A percentile compares a stretch with the other conserved stretches of the same genome.
Evolutionary conservation across 345 rosid species (phyloP).

Genomic region (Stellera chamaejasme): DNA sequence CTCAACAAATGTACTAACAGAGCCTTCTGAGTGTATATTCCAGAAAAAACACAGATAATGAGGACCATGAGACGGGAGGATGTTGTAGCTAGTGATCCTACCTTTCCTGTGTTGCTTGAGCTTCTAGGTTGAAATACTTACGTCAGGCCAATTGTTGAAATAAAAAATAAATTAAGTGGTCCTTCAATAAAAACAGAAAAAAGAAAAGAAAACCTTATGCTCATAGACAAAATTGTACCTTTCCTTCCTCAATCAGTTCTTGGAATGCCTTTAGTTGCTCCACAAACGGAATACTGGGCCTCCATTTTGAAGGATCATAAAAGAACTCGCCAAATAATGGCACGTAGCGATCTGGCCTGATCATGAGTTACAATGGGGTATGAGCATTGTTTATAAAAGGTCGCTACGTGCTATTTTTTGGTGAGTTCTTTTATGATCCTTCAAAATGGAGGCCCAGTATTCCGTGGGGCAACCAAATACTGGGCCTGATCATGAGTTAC

Average conservation of each 20-base stretch:
- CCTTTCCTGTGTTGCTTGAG: not conserved
- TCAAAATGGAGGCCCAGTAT: constrained; percentile 78
- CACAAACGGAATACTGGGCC: constrained; percentile 61
- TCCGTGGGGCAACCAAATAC: constrained; percentile 78
- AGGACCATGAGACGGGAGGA: no score
- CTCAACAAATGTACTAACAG: no score
- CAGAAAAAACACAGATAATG: no score
- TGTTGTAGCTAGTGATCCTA: no score
- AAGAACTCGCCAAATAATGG: constrained; percentile 62
- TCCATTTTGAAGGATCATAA: constrained; percentile 72
- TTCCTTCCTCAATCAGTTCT: constrained; percentile 78
- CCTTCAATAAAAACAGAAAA: not conserved
- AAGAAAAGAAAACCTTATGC: not conserved
- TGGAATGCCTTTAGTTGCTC: constrained; percentile 80
- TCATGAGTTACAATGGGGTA: constrained; percentile 12
- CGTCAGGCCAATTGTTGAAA: not conserved
- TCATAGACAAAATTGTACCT: constrained; percentile 35
- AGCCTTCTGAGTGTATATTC: no score
- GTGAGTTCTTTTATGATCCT: constrained; percentile 50
- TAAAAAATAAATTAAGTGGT: no score
- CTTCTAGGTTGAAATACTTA: not conserved
- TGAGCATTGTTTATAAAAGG: no score
- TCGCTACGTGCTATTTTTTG: constrained; percentile 84
- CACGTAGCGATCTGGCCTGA: constrained; percentile 99
- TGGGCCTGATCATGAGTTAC: constrained; percentile 58